phyloP scores from a whole-genome alignment of 371 early-diverging fungal species.

The Circinella minor region DNA sequence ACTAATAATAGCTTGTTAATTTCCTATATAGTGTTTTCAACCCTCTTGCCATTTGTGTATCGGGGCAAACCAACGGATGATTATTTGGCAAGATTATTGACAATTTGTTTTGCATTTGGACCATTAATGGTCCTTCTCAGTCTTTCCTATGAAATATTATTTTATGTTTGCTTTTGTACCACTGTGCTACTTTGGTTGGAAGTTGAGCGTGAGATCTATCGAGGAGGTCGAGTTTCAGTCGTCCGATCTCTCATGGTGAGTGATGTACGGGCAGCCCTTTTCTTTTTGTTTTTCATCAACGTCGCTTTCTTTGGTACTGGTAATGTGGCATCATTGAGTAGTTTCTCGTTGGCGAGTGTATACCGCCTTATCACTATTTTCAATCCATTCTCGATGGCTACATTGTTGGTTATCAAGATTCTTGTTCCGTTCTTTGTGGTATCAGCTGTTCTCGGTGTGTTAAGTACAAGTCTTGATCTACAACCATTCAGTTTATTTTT shows the following conservation, averaged over 20 bases:
- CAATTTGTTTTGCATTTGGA: constrained; percentile 86
- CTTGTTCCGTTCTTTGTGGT: constrained; percentile 92
- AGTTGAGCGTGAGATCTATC: constrained; percentile 70
- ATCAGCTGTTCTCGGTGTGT: constrained; percentile 78
- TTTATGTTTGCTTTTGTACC: constrained; percentile 82
- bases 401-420: constrained; percentile 84
- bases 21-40: constrained; percentile 51
- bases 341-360: constrained; percentile 89
- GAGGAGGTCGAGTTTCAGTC: background rate
- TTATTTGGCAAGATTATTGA: constrained; percentile 75
- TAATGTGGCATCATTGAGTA: constrained; percentile 89
- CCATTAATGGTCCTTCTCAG: constrained; percentile 88
- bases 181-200: constrained; percentile 83
- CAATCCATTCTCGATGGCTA: constrained; percentile 90
- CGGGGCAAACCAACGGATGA: constrained; percentile 69
- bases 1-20: background rate
- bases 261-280: constrained; percentile 76
- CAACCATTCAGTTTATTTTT: constrained; percentile 86
- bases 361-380: constrained; percentile 91
- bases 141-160: constrained; percentile 87
- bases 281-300: constrained; percentile 89
- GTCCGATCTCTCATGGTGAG: constrained; percentile 39
- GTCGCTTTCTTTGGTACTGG: constrained; percentile 97
- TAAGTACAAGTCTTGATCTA: constrained; percentile 73
- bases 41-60: constrained; percentile 68